Evolutionary conservation across 2,329 filamentous ascomycete genomes (phyloP).

Genomic region (Trichoderma sp.): DNA sequence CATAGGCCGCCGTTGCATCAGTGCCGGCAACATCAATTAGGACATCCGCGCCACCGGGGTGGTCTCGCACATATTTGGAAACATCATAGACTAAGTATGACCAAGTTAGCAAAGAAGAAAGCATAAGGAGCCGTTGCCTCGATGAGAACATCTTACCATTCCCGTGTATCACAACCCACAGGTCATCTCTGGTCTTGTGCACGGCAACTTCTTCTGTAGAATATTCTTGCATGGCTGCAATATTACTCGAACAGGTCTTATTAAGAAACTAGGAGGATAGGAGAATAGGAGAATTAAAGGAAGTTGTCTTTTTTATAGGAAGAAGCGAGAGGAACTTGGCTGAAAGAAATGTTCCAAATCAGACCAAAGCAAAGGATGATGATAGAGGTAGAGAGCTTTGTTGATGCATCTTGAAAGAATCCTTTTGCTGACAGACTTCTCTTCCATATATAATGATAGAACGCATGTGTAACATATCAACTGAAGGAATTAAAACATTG

Average conservation of each 20-base stretch:
- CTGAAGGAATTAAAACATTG: not conserved
- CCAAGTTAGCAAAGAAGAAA: not conserved
- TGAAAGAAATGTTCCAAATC: not conserved
- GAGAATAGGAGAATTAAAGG: not conserved
- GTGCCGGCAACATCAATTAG: conserved; percentile 75
- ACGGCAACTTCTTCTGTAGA: conserved; percentile 46
- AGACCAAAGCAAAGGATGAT: not conserved
- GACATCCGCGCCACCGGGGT: conserved; percentile 75
- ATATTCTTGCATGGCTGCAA: conserved; percentile 23
- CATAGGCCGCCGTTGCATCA: conserved; percentile 77
- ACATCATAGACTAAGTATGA: conserved; percentile 56
- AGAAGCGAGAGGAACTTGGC: not conserved
- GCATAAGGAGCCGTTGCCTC: no score
- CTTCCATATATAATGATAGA: not conserved
- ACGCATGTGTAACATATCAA: not conserved
- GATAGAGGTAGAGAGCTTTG: not conserved
- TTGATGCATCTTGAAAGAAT: not conserved
- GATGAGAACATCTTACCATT: conserved; percentile 45
- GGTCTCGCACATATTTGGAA: conserved; percentile 58
- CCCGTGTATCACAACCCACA: conserved; percentile 59
- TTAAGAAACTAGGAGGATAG: no score
- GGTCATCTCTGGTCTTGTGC: conserved; percentile 50
- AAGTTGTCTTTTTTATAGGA: no score
- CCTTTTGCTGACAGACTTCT: not conserved
- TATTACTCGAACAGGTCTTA: fast-evolving